Percentiles rank a stretch among this genome's conserved stretches.
Conservation (phyloP, 1,139 yeast genomes). For the Debaryomycetaceae sp. region DNA sequence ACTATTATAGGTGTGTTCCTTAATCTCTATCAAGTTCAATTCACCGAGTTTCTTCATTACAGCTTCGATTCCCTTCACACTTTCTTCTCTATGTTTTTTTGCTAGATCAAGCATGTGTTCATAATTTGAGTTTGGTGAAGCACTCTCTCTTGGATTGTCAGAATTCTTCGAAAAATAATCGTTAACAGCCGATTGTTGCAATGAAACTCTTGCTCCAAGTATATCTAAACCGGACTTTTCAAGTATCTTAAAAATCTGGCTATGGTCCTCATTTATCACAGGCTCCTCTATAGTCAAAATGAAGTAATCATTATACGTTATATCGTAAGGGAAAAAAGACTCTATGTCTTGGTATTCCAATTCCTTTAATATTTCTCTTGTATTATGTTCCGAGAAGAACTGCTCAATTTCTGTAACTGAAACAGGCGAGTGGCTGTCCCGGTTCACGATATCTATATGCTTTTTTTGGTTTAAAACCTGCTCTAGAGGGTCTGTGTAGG, state of each 20-base stretch:
- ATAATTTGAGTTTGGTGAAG: conserved; percentile 9
- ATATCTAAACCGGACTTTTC: conserved; percentile 24
- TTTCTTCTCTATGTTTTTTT: conserved; percentile 3
- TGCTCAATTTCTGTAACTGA: not conserved
- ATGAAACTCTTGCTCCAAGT: conserved; percentile 26
- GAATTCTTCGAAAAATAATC: conserved; percentile 12
- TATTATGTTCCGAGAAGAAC: not conserved
- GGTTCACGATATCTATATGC: not conserved
- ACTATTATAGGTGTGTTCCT: conserved; percentile 16
- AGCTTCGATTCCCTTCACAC: conserved; percentile 9
- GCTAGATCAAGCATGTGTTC: conserved; percentile 17
- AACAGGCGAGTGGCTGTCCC: not conserved
- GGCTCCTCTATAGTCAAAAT: conserved; percentile 32
- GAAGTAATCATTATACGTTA: conserved; percentile 23
- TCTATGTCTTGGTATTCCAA: conserved; percentile 6
- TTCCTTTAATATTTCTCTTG: not conserved
- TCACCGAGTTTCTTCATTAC: conserved; percentile 26
- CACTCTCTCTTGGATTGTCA: not conserved
- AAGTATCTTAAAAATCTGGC: conserved; percentile 18
- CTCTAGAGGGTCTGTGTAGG: conserved; percentile 9
- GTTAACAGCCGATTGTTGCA: conserved; percentile 11
- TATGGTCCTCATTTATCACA: conserved; percentile 19
- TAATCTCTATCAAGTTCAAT: conserved; percentile 28
- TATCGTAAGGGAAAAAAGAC: conserved; percentile 29
- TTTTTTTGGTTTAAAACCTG: conserved; percentile 4